Evolutionary conservation across 495 filamentous ascomycete species (phyloP).

Genomic region (Penicillium coffeae): DNA sequence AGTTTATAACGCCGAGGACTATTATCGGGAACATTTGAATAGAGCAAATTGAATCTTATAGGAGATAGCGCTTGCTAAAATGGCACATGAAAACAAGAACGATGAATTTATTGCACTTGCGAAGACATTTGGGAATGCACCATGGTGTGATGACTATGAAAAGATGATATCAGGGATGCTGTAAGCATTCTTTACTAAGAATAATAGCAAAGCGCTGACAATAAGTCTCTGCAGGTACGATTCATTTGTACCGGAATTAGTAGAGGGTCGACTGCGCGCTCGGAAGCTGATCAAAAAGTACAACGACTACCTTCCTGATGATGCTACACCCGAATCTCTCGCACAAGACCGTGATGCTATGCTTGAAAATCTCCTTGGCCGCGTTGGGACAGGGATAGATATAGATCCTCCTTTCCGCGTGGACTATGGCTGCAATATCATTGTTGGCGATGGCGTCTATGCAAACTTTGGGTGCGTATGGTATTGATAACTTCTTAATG

Average conservation of each 20-base stretch:
- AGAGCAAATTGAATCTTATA: too few species aligned
- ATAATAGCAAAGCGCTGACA: not conserved
- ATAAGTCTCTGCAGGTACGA: slow-evolving; percentile 32
- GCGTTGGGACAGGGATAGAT: slow-evolving; percentile 38
- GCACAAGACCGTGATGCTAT: slow-evolving; percentile 27
- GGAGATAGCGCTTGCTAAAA: too few species aligned
- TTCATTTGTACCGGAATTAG: slow-evolving; percentile 35
- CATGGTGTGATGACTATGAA: slow-evolving; percentile 45
- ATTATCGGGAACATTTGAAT: too few species aligned
- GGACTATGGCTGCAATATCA: slow-evolving; percentile 54
- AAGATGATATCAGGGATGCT: slow-evolving; percentile 54
- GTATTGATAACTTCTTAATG: not conserved
- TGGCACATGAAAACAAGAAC: not conserved
- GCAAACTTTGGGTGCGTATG: not conserved
- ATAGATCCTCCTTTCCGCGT: slow-evolving; percentile 49
- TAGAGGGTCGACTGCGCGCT: slow-evolving; percentile 39
- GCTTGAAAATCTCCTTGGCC: slow-evolving; percentile 38
- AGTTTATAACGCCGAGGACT: too few species aligned
- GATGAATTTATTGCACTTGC: not conserved
- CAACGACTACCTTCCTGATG: slow-evolving; percentile 44
- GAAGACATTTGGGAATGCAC: not conserved
- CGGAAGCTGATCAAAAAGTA: slow-evolving; percentile 41
- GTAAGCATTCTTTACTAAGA: slow-evolving; percentile 16
- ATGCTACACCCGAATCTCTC: slow-evolving; percentile 33
- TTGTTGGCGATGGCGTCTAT: slow-evolving; percentile 32